These are phyloP conservation scores for Solanum virginianum DNA, from an alignment of 257 asterid genomes.

Conservation along the genomic window DNA sequence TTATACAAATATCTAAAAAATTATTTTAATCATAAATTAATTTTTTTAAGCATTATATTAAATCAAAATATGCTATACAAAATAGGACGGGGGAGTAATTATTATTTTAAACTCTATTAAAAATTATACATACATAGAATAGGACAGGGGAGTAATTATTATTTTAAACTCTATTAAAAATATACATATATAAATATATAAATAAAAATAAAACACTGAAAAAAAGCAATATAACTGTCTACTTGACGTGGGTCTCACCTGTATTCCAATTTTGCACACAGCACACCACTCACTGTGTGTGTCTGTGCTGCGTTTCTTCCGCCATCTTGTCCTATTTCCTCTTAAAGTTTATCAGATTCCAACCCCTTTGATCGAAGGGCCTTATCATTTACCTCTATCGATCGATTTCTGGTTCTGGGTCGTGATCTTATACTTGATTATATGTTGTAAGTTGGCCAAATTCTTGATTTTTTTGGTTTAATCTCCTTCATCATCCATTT, in stretches of 20 bases:
- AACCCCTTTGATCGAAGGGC: background rate
- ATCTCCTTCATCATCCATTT: background rate
- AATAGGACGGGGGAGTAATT: background rate
- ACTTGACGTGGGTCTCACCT: background rate
- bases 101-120: too few relatives aligned
- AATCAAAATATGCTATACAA: too few relatives aligned
- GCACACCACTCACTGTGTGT: background rate
- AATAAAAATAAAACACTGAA: background rate
- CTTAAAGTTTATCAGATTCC: background rate
- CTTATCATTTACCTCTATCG: slow-evolving; percentile 7
- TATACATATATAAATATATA: background rate
- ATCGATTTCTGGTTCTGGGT: slow-evolving; percentile 1
- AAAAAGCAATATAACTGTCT: background rate
- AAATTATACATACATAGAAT: too few relatives aligned
- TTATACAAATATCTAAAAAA: too few relatives aligned
- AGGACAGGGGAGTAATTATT: background rate
- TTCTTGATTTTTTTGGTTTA: background rate
- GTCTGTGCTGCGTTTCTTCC: background rate
- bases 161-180: background rate
- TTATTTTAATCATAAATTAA: too few relatives aligned
- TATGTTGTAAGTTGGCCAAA: slow-evolving; percentile 16
- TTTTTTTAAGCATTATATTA: too few relatives aligned
- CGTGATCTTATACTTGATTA: slow-evolving; percentile 2
- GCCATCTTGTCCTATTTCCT: background rate
- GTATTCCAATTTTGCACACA: background rate